These are phyloP conservation scores for Globisporangium spiculum DNA, from an alignment of 352 stramenopile genomes.

Conservation along the genomic window DNA sequence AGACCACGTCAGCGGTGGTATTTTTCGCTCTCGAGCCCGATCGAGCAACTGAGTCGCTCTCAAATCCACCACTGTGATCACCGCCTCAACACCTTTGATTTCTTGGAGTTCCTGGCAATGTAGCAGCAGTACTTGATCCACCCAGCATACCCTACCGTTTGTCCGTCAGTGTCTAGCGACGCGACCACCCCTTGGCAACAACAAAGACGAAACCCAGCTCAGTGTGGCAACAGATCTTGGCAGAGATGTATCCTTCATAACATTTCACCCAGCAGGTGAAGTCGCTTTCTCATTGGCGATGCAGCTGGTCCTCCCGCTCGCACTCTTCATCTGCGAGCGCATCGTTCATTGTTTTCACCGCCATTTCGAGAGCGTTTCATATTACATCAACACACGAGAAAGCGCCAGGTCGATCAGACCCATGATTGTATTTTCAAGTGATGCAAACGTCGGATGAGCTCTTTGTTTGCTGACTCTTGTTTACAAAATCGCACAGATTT, in stretches of 20 bases:
- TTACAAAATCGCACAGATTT: not conserved
- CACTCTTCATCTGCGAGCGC: not conserved
- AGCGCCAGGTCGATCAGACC: too few species aligned
- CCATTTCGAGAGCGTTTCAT: not conserved
- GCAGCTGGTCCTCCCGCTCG: too few species aligned
- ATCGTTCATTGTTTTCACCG: not conserved
- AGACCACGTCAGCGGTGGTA: not conserved
- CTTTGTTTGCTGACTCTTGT: too few species aligned
- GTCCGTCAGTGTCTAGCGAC: not conserved
- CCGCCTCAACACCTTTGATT: not conserved
- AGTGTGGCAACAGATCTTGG: not conserved
- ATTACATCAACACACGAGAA: not conserved
- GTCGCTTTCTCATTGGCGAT: not conserved
- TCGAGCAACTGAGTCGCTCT: not conserved
- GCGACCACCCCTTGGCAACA: not conserved
- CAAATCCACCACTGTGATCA: conserved; percentile 1
- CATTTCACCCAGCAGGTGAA: not conserved
- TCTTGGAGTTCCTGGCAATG: conserved; percentile 2
- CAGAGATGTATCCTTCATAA: conserved; percentile 4
- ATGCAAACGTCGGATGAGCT: too few species aligned
- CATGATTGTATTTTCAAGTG: too few species aligned
- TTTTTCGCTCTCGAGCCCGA: not conserved
- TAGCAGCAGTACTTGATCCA: not conserved
- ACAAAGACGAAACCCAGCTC: not conserved
- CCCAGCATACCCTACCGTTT: not conserved